These are phyloP conservation scores for Sclerotinia glacialis DNA, from an alignment of 2,329 filamentous ascomycete species.

Conservation along the genomic window DNA sequence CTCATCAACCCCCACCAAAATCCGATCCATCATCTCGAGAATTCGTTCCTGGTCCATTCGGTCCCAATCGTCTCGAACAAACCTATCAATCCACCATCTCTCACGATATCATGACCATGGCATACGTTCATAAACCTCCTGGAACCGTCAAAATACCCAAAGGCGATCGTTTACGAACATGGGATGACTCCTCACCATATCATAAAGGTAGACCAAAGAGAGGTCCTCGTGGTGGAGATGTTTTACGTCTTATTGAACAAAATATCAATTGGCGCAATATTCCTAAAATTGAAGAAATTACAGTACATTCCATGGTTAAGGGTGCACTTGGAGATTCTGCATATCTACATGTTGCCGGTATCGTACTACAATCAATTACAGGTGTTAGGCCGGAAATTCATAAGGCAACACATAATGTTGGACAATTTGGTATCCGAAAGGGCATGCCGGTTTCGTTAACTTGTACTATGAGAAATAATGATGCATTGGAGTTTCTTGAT, in stretches of 20 bases:
- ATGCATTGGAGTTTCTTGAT: slow-evolving; percentile 85
- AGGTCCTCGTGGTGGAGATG: slow-evolving; percentile 75
- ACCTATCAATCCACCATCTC: slow-evolving; percentile 86
- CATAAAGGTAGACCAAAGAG: slow-evolving; percentile 86
- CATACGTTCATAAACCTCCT: slow-evolving; percentile 81
- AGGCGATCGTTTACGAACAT: slow-evolving; percentile 71
- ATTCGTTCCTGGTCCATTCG: slow-evolving; percentile 89
- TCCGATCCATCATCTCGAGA: slow-evolving; percentile 85
- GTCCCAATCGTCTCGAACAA: slow-evolving; percentile 79
- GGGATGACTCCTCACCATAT: slow-evolving; percentile 91
- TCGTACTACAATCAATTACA: slow-evolving; percentile 81
- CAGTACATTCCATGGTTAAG: slow-evolving; percentile 72
- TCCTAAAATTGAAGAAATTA: slow-evolving; percentile 76
- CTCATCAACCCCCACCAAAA: slow-evolving; percentile 81
- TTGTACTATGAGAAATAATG: slow-evolving; percentile 71
- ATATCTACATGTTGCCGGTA: slow-evolving; percentile 76
- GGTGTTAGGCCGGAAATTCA: slow-evolving; percentile 71
- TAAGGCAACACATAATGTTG: slow-evolving; percentile 65
- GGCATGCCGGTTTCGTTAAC: slow-evolving; percentile 75
- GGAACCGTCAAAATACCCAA: slow-evolving; percentile 58
- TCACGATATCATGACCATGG: slow-evolving; percentile 81
- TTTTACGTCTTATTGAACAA: slow-evolving; percentile 68
- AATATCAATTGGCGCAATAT: slow-evolving; percentile 80
- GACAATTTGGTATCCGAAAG: slow-evolving; percentile 70
- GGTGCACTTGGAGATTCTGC: slow-evolving; percentile 67